phyloP scores from a whole-genome alignment of 805 yeast species.

The Nakazawaea pomicola region DNA sequence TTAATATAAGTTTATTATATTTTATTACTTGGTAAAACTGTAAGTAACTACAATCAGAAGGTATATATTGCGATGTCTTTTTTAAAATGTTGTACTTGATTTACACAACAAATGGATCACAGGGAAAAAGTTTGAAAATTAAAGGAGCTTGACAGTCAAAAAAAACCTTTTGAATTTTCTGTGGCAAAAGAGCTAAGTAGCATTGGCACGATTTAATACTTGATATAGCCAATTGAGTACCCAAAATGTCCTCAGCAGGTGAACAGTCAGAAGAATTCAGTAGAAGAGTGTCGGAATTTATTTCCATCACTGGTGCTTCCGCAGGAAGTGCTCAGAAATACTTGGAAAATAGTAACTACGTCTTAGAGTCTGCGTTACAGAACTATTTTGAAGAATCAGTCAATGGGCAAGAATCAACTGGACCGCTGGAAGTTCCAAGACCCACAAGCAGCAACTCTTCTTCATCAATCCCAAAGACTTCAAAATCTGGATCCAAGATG shows the following conservation, averaged over 20 bases:
- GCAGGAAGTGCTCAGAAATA: conserved; percentile 32
- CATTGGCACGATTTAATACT: too few species aligned
- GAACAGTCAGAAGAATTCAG: conserved; percentile 4
- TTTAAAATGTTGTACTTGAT: too few species aligned
- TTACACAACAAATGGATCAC: background rate
- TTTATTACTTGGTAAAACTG: background rate
- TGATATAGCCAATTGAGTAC: too few species aligned
- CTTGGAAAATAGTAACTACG: conserved; percentile 25
- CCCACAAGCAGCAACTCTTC: background rate
- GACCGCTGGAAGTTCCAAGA: background rate
- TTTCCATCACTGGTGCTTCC: conserved; percentile 33
- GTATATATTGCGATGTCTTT: too few species aligned
- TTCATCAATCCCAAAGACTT: background rate
- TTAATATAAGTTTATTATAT: conserved; percentile 6
- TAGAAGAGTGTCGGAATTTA: conserved; percentile 25
- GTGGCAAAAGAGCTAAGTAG: background rate
- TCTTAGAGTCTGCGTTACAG: conserved; percentile 18
- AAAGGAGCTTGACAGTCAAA: background rate
- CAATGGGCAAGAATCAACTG: background rate
- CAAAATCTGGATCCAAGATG: background rate
- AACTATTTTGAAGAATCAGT: conserved; percentile 10
- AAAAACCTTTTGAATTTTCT: too few species aligned
- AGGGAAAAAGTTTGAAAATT: conserved; percentile 1
- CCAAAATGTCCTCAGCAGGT: background rate
- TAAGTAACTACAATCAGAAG: background rate